A percentile compares a stretch with the other conserved stretches of the same genome.
Evolutionary conservation across 2,329 filamentous ascomycete species (phyloP).

Genomic region (Cordyceps sp.): DNA sequence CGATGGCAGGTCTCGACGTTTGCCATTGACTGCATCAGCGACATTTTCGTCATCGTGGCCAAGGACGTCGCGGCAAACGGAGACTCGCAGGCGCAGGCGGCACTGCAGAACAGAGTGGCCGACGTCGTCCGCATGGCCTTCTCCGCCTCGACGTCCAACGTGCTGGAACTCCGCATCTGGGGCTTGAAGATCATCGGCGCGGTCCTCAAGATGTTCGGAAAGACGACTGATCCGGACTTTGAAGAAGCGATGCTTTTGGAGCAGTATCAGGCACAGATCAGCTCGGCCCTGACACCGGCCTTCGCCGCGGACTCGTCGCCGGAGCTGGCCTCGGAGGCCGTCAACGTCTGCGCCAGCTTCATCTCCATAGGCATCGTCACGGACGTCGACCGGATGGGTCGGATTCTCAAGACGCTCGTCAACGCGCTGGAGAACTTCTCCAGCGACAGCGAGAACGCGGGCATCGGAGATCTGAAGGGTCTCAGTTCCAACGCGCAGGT

Average conservation of each 20-base stretch:
- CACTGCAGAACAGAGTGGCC: slow-evolving; percentile 67
- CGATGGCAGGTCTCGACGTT: slow-evolving; percentile 94
- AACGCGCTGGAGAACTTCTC: slow-evolving; percentile 86
- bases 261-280: slow-evolving; percentile 97
- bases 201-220: slow-evolving; percentile 89
- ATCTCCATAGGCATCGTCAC: slow-evolving; percentile 95
- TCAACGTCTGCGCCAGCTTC: slow-evolving; percentile 96
- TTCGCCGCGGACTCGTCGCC: slow-evolving; percentile 94
- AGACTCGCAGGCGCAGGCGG: slow-evolving; percentile 60
- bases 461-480: slow-evolving; percentile 83
- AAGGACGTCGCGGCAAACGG: slow-evolving; percentile 67
- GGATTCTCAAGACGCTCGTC: slow-evolving; percentile 86
- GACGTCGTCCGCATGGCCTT: slow-evolving; percentile 96
- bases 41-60: slow-evolving; percentile 62
- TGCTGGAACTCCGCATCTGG: slow-evolving; percentile 77
- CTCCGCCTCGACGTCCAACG: slow-evolving; percentile 86
- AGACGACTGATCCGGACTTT: slow-evolving; percentile 90
- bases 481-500: slow-evolving; percentile 92
- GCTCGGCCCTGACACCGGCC: slow-evolving; percentile 86
- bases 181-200: slow-evolving; percentile 89
- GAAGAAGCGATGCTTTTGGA: slow-evolving; percentile 92
- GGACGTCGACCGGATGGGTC: slow-evolving; percentile 95
- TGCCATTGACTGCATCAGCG: slow-evolving; percentile 74
- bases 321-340: slow-evolving; percentile 85
- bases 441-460: slow-evolving; percentile 59